A percentile compares a stretch with the other conserved stretches of the same genome.
phyloP scores from a whole-genome alignment of 2,329 filamentous ascomycete species.

The Colletotrichum cordylinicola region DNA sequence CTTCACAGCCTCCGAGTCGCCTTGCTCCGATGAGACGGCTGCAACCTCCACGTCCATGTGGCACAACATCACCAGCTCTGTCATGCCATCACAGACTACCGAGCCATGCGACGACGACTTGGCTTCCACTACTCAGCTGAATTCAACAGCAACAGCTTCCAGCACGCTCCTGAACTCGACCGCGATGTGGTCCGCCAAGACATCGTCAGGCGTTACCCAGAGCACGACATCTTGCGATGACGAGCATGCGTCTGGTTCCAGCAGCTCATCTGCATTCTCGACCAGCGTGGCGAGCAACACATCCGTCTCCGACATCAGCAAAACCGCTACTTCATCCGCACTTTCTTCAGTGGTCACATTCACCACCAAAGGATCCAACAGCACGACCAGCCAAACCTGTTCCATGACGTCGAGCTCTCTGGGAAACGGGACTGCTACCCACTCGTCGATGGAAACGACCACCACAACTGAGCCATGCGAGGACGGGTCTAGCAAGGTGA shows the following conservation, averaged over 20 bases:
- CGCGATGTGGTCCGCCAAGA: neutral
- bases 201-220: neutral
- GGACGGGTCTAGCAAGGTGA: neutral
- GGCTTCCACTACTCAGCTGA: neutral
- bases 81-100: neutral
- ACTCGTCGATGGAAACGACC: neutral
- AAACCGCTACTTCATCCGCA: neutral
- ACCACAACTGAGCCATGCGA: neutral
- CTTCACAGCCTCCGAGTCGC: neutral
- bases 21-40: neutral
- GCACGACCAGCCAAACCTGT: neutral
- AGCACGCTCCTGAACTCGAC: neutral
- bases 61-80: neutral
- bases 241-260: neutral
- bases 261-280: neutral
- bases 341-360: neutral
- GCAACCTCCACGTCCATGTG: neutral
- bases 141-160: neutral
- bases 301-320: neutral
- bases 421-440: neutral
- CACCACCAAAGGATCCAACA: neutral
- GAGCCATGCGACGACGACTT: conserved; percentile 9
- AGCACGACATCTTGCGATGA: neutral
- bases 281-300: neutral
- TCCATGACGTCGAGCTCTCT: neutral